These are phyloP conservation scores for Rostrohypoxylon terebratum DNA, from an alignment of 495 filamentous ascomycete species.

Conservation along the genomic window DNA sequence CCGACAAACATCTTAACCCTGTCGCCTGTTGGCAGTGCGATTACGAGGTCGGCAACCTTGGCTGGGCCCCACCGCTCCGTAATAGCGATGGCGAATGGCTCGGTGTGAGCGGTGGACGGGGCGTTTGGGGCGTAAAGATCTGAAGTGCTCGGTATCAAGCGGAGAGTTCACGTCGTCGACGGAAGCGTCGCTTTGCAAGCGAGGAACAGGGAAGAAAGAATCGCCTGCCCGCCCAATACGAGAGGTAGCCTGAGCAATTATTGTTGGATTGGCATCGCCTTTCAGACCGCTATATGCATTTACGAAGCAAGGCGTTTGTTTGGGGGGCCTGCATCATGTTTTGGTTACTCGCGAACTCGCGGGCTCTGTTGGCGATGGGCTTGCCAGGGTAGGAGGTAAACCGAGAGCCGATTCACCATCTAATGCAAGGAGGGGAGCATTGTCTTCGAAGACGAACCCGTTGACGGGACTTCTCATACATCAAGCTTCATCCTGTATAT, in stretches of 20 bases:
- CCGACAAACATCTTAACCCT: constrained; percentile 74
- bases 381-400: constrained; percentile 23
- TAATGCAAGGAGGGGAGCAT: background rate
- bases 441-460: constrained; percentile 12
- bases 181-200: background rate
- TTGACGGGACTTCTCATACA: constrained; percentile 18
- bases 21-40: constrained; percentile 93
- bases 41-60: constrained; percentile 94
- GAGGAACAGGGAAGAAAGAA: no score
- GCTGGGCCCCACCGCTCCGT: constrained; percentile 86
- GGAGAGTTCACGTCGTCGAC: constrained; percentile 1
- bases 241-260: constrained; percentile 25
- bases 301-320: constrained; percentile 42
- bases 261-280: constrained; percentile 30
- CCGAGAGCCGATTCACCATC: constrained; percentile 8
- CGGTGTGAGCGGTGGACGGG: constrained; percentile 89
- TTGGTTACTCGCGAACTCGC: constrained; percentile 24
- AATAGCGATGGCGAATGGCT: constrained; percentile 91
- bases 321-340: constrained; percentile 19
- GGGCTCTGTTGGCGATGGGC: constrained; percentile 12
- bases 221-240: background rate
- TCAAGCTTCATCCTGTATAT: constrained; percentile 39
- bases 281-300: constrained; percentile 40
- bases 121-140: constrained; percentile 85
- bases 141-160: constrained; percentile 12